Evolutionary conservation across 2,329 filamentous ascomycete species (phyloP).

Genomic region (Alternaria hordeiaustralica): DNA sequence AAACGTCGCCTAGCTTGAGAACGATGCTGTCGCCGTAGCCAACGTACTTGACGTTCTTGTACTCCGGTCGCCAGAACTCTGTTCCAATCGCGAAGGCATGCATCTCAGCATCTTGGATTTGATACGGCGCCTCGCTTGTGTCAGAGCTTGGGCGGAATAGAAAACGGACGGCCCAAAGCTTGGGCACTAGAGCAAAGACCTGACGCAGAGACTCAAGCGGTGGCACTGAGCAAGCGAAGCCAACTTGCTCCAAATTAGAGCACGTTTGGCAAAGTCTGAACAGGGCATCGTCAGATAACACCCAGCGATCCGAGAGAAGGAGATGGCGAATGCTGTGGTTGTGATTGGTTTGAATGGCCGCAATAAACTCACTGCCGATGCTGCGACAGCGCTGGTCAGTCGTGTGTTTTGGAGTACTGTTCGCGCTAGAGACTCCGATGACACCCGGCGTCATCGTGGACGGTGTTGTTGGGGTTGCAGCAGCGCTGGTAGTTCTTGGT

Average conservation of each 20-base stretch:
- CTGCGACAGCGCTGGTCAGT: conserved; percentile 41
- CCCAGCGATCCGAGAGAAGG: conserved; percentile 63
- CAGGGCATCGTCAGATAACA: conserved; percentile 57
- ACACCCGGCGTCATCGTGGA: conserved; percentile 28
- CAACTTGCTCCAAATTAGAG: conserved; percentile 66
- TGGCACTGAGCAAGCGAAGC: conserved; percentile 62
- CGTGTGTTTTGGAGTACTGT: conserved; percentile 29
- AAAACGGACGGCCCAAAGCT: conserved; percentile 51
- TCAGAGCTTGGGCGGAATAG: conserved; percentile 40
- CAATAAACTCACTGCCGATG: conserved; percentile 56
- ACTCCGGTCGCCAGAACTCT: conserved; percentile 46
- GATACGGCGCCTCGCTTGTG: conserved; percentile 32
- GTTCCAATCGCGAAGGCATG: conserved; percentile 41
- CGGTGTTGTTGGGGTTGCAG: conserved; percentile 39
- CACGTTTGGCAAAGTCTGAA: conserved; percentile 60
- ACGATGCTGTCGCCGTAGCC: conserved; percentile 48
- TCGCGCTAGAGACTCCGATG: conserved; percentile 22
- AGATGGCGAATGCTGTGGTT: conserved; percentile 63
- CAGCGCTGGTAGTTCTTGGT: conserved; percentile 34
- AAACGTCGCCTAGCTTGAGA: conserved; percentile 46
- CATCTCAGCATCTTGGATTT: conserved; percentile 34
- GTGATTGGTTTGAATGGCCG: conserved; percentile 59
- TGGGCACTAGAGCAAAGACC: conserved; percentile 47
- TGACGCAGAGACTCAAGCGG: conserved; percentile 47
- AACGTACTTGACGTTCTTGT: conserved; percentile 46